A percentile compares a stretch with the other conserved stretches of the same genome.
phyloP scores from a whole-genome alignment of 306 rosid genomes.

The Alnus glutinosa region DNA sequence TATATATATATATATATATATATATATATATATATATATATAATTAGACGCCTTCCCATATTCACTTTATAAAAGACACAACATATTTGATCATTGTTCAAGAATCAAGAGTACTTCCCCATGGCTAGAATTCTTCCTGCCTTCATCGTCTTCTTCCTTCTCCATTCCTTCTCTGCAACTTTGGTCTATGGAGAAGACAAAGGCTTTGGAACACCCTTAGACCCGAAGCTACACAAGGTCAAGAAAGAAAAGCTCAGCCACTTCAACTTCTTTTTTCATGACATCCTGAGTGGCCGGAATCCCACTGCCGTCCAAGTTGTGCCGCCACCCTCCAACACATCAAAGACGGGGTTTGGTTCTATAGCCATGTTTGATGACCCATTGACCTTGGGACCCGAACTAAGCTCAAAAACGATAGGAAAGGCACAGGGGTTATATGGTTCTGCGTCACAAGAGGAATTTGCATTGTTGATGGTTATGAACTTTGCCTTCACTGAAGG shows the following conservation, averaged over 20 bases:
- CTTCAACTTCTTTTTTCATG: slow-evolving; percentile 66
- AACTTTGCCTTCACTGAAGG: slow-evolving; percentile 23
- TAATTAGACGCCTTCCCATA: no score
- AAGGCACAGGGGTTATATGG: slow-evolving; percentile 41
- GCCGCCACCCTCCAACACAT: slow-evolving; percentile 17
- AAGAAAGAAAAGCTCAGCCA: slow-evolving; percentile 58
- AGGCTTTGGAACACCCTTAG: slow-evolving; percentile 31
- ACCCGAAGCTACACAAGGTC: slow-evolving; percentile 35
- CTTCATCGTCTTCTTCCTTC: background rate
- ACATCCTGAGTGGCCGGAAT: slow-evolving; percentile 37
- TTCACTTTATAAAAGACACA: no score
- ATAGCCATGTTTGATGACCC: slow-evolving; percentile 37
- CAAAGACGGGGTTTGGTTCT: slow-evolving; percentile 30
- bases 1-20: no score
- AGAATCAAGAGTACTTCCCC: no score
- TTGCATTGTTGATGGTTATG: slow-evolving; percentile 20
- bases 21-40: no score
- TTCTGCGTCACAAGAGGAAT: slow-evolving; percentile 19
- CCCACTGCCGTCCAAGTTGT: slow-evolving; percentile 37
- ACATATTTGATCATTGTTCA: no score
- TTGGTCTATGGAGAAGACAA: background rate
- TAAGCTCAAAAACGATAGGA: slow-evolving; percentile 32
- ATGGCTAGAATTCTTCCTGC: background rate
- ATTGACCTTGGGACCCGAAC: slow-evolving; percentile 27
- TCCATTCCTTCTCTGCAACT: slow-evolving; percentile 3